A percentile compares a stretch with the other conserved stretches of the same genome.
Evolutionary conservation across 139 green algal species (phyloP).

Genomic region (Picocystis salinarum): DNA sequence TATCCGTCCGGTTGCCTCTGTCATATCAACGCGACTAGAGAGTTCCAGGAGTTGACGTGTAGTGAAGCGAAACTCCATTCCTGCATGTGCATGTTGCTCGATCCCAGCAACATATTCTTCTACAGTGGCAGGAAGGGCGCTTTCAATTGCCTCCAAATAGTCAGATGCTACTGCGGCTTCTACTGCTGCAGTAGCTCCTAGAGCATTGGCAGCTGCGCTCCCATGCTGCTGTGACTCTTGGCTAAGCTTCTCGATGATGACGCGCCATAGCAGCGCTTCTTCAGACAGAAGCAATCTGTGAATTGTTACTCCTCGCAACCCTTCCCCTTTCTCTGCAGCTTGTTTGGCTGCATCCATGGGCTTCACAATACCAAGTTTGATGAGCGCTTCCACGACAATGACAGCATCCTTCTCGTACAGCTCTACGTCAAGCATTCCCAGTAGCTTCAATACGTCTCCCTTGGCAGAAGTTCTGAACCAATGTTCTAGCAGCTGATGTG

Average conservation of each 20-base stretch:
- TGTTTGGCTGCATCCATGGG: conserved; percentile 10
- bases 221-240: neutral
- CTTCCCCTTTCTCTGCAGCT: conserved; percentile 6
- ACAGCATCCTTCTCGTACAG: conserved; percentile 19
- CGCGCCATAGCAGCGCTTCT: neutral
- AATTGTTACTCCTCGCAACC: conserved; percentile 13
- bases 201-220: neutral
- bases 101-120: conserved; percentile 17
- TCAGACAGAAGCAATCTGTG: neutral
- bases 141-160: conserved; percentile 37
- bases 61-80: conserved; percentile 14
- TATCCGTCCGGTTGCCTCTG: conserved; percentile 15
- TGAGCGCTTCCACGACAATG: conserved; percentile 17
- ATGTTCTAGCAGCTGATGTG: conserved; percentile 11
- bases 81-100: conserved; percentile 11
- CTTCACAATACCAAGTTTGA: conserved; percentile 10
- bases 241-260: neutral
- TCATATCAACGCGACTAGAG: conserved; percentile 21
- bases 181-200: neutral
- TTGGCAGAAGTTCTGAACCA: conserved; percentile 24
- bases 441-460: conserved; percentile 17
- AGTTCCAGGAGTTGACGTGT: conserved; percentile 24
- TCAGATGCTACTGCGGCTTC: neutral
- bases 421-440: conserved; percentile 20
- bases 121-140: conserved; percentile 17